A percentile compares a stretch with the other conserved stretches of the same genome.
Evolutionary conservation across 345 rosid species (phyloP).

Genomic region (Trapa incisa): DNA sequence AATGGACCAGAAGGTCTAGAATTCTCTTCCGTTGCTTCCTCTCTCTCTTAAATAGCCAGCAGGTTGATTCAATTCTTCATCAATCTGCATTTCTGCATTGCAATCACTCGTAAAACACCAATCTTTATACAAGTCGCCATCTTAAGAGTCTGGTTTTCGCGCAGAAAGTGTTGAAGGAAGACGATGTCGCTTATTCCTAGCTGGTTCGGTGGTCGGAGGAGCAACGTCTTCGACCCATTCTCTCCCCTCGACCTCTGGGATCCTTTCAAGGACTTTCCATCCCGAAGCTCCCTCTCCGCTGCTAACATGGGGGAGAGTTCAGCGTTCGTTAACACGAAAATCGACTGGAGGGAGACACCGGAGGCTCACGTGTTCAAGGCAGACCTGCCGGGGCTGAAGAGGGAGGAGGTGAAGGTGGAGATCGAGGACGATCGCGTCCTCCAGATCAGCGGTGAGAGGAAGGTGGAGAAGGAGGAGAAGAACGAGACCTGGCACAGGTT

Average conservation of each 20-base stretch:
- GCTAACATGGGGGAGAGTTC: neutral
- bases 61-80: no score
- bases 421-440: neutral
- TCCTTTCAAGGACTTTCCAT: neutral
- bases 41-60: no score
- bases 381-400: slow-evolving; percentile 1
- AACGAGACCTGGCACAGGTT: neutral
- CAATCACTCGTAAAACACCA: no score
- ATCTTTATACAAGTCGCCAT: no score
- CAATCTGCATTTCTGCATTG: no score
- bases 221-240: neutral
- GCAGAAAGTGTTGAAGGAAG: no score
- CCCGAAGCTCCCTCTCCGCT: neutral
- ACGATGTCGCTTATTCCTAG: neutral
- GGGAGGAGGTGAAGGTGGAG: slow-evolving; percentile 1
- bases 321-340: neutral
- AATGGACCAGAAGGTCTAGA: no score
- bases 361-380: slow-evolving; percentile 1
- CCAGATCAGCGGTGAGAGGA: slow-evolving; percentile 1
- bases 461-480: neutral
- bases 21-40: no score
- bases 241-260: neutral
- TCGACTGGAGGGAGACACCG: neutral
- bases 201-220: slow-evolving; percentile 1
- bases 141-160: no score